Conservation (phyloP, 1,284 basidiomycete species). For the Taiwanofungus camphoratus region DNA sequence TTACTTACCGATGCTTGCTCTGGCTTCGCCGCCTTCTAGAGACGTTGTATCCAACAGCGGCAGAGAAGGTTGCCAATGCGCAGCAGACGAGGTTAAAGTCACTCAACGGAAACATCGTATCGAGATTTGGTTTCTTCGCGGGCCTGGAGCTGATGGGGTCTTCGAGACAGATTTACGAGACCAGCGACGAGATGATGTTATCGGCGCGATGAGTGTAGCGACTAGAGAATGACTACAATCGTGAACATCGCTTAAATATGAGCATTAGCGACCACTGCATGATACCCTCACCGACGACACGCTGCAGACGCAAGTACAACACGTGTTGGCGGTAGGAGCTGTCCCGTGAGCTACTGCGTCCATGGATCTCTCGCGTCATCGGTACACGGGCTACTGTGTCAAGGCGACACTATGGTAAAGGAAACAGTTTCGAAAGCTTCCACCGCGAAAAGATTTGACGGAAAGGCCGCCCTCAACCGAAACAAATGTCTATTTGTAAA, state of each 20-base stretch:
- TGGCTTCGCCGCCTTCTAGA: slow-evolving; percentile 16
- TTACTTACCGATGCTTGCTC: slow-evolving; percentile 14
- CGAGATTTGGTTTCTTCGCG: background rate
- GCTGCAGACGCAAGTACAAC: slow-evolving; percentile 10
- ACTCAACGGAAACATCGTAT: slow-evolving; percentile 24
- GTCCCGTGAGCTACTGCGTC: too few relatives aligned
- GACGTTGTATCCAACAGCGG: slow-evolving; percentile 25
- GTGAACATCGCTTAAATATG: background rate
- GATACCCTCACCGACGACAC: slow-evolving; percentile 7
- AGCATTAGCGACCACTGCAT: background rate
- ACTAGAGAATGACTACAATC: background rate
- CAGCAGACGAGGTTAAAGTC: slow-evolving; percentile 26
- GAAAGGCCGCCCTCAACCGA: too few relatives aligned
- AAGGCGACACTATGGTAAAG: too few relatives aligned
- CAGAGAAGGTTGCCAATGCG: slow-evolving; percentile 26
- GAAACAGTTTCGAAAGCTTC: too few relatives aligned
- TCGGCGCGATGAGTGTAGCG: background rate
- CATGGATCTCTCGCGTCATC: too few relatives aligned
- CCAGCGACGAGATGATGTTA: background rate
- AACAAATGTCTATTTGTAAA: too few relatives aligned
- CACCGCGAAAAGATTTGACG: too few relatives aligned
- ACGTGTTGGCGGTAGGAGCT: slow-evolving; percentile 5
- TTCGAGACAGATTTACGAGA: background rate
- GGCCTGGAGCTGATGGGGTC: background rate
- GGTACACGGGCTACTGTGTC: too few relatives aligned